Conservation (phyloP, 169 alveolate species). For the Eimeria falciformis region DNA sequence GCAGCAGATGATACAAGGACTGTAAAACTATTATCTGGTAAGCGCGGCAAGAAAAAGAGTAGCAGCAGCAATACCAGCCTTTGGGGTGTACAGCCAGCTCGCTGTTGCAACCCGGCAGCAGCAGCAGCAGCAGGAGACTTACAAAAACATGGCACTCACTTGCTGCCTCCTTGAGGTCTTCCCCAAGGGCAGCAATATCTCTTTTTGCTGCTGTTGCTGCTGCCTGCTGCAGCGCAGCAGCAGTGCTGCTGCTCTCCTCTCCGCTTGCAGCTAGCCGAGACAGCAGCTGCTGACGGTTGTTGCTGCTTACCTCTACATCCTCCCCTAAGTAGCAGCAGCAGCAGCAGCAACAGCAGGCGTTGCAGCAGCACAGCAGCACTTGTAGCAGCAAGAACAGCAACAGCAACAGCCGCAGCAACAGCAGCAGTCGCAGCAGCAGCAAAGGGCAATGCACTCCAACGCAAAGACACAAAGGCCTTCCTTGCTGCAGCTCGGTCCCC, state of each 20-base stretch:
- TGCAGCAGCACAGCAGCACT: not conserved
- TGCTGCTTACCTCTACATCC: slow-evolving; percentile 37
- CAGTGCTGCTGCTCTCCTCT: slow-evolving; percentile 45
- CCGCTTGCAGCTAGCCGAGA: slow-evolving; percentile 20
- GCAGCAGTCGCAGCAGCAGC: not conserved
- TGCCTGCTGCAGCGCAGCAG: slow-evolving; percentile 16
- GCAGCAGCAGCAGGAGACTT: not conserved
- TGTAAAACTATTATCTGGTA: not conserved
- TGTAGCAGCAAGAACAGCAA: not conserved
- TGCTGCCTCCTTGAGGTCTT: slow-evolving; percentile 23
- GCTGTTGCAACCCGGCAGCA: no score
- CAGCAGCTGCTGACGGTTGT: slow-evolving; percentile 59
- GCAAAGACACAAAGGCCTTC: no score
- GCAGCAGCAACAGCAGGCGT: not conserved
- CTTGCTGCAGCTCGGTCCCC: no score
- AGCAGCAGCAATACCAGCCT: slow-evolving; percentile 21
- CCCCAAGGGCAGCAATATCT: not conserved
- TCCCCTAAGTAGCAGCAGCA: slow-evolving; percentile 61
- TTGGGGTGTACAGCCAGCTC: no score
- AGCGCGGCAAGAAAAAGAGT: not conserved
- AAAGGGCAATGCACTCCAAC: not conserved
- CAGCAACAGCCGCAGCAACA: not conserved
- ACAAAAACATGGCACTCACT: slow-evolving; percentile 32
- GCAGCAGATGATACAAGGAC: not conserved
- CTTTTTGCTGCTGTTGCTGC: slow-evolving; percentile 22